A percentile compares a stretch with the other conserved stretches of the same genome.
These are phyloP conservation scores for Lodderomyces jiufengensis DNA, from an alignment of 1,139 yeast genomes.

Conservation along the genomic window DNA sequence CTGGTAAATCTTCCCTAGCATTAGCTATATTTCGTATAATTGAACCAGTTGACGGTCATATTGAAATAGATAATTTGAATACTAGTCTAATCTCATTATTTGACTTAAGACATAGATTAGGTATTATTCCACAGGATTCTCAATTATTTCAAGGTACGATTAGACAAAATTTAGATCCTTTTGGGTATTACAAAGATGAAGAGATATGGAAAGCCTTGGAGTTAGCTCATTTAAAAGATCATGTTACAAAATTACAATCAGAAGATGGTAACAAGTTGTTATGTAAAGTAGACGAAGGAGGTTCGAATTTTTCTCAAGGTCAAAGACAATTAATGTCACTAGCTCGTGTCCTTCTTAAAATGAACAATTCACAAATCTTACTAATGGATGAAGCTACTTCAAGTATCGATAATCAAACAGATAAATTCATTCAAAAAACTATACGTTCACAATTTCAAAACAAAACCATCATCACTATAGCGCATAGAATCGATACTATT, in stretches of 20 bases:
- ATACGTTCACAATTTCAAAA: conserved; percentile 60
- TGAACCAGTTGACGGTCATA: conserved; percentile 27
- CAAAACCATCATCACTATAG: conserved; percentile 74
- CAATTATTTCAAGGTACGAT: conserved; percentile 63
- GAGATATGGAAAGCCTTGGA: conserved; percentile 54
- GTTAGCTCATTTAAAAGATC: conserved; percentile 50
- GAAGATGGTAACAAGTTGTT: conserved; percentile 30
- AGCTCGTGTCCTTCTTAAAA: conserved; percentile 63
- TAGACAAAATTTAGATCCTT: conserved; percentile 60
- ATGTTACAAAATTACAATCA: conserved; percentile 26
- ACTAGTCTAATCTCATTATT: conserved; percentile 44
- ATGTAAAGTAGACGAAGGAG: conserved; percentile 59
- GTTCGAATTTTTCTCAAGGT: conserved; percentile 71
- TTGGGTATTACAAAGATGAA: conserved; percentile 46
- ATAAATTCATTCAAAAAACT: conserved; percentile 68
- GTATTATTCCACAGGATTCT: conserved; percentile 70
- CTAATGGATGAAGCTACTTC: conserved; percentile 85
- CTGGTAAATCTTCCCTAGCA: conserved; percentile 33
- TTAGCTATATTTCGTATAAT: conserved; percentile 32
- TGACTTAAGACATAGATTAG: conserved; percentile 51
- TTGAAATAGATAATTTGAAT: conserved; percentile 46
- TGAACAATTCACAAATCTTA: conserved; percentile 55
- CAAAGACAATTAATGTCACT: conserved; percentile 75
- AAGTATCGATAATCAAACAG: conserved; percentile 79
- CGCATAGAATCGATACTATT: conserved; percentile 80